Percentiles rank a stretch among this genome's conserved stretches.
Conservation (phyloP, 2,329 filamentous ascomycete species). For the Aspergillus ustus region DNA sequence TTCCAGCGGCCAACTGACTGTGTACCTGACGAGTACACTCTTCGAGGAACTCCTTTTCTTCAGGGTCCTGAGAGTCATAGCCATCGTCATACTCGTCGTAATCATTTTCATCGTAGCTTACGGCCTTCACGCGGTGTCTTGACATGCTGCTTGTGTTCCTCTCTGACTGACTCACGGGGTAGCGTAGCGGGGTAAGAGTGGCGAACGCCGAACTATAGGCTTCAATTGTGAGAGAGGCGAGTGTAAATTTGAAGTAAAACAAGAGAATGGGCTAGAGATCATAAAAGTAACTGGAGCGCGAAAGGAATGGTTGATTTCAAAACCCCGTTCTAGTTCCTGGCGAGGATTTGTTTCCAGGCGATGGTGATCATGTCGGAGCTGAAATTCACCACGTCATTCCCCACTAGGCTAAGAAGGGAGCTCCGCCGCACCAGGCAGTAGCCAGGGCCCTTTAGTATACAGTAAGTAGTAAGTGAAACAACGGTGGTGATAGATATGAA, state of each 20-base stretch:
- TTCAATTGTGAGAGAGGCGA: neutral
- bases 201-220: neutral
- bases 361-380: constrained; percentile 5
- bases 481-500: neutral
- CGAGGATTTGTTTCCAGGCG: neutral
- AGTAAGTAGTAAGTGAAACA: neutral
- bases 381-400: constrained; percentile 39
- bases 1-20: constrained; percentile 64
- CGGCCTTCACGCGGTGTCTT: constrained; percentile 50
- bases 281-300: neutral
- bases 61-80: constrained; percentile 47
- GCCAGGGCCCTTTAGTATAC: neutral
- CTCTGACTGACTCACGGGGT: neutral
- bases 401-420: constrained; percentile 23
- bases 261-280: neutral
- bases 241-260: neutral
- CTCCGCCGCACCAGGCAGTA: neutral
- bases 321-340: neutral
- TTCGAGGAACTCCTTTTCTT: constrained; percentile 62
- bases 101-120: constrained; percentile 50
- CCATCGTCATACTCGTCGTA: constrained; percentile 46
- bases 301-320: neutral
- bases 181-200: constrained; percentile 9
- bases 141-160: constrained; percentile 41
- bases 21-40: constrained; percentile 70